phyloP scores from a whole-genome alignment of 129 eudicot genomes.

The Dittrichia graveolens region DNA sequence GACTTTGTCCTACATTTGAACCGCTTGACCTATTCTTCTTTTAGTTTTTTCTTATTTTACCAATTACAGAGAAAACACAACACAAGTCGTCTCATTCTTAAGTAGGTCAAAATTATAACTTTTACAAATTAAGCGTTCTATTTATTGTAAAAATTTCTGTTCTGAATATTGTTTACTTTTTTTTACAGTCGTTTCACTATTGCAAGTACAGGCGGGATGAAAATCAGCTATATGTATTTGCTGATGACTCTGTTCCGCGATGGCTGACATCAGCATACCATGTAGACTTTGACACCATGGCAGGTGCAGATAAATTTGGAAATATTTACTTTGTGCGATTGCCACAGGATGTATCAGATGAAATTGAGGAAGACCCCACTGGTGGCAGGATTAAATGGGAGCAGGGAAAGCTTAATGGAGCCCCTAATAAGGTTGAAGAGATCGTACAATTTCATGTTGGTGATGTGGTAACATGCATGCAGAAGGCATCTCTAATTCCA shows the following conservation, averaged over 20 bases:
- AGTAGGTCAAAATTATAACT: neutral
- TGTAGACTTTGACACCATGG: conserved; percentile 95
- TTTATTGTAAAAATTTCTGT: neutral
- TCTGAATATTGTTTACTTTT: conserved; percentile 9
- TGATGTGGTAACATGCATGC: conserved; percentile 85
- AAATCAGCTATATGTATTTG: conserved; percentile 91
- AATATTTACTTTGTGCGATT: conserved; percentile 91
- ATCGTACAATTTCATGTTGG: conserved; percentile 98
- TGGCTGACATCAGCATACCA: conserved; percentile 95
- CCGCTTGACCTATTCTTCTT: neutral
- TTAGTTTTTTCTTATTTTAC: neutral
- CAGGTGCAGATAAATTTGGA: conserved; percentile 97
- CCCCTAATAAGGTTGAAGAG: conserved; percentile 96
- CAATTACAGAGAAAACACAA: neutral
- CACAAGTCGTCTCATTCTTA: neutral
- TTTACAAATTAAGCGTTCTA: neutral
- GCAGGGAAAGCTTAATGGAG: conserved; percentile 97
- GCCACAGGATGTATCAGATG: conserved; percentile 97
- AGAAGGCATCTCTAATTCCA: conserved; percentile 95
- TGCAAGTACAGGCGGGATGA: conserved; percentile 98
- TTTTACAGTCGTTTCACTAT: conserved; percentile 77
- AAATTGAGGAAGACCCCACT: conserved; percentile 99
- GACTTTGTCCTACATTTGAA: neutral
- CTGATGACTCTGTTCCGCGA: conserved; percentile 95
- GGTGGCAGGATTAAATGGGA: conserved; percentile 99